Evolutionary conservation across 768 basidiomycete species (phyloP).

Genomic region (Serendipita sp.): DNA sequence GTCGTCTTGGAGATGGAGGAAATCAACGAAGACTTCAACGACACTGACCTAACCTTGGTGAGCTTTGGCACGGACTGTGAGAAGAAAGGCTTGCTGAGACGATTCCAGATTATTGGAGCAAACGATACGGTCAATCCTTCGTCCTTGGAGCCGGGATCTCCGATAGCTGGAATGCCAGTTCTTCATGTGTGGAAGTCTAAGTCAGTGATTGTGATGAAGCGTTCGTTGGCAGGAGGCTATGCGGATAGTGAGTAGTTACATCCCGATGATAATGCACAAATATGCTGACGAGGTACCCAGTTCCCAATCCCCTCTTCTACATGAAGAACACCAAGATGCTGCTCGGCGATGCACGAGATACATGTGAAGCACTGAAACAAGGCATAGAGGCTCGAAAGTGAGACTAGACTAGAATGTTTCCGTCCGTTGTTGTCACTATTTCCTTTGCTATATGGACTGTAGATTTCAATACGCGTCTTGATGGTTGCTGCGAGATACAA

Average conservation of each 20-base stretch:
- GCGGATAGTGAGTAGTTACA: conserved; percentile 34
- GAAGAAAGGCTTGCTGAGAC: neutral
- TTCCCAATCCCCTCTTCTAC: conserved; percentile 89
- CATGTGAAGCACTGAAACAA: conserved; percentile 45
- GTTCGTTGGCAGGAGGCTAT: conserved; percentile 78
- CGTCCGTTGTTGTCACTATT: too few species aligned
- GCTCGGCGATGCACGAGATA: conserved; percentile 84
- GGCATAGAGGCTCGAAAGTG: conserved; percentile 16
- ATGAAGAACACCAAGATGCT: conserved; percentile 83
- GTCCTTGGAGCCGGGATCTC: conserved; percentile 68
- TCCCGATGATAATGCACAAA: neutral
- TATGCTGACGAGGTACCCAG: conserved; percentile 33
- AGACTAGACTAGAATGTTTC: neutral
- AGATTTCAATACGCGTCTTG: too few species aligned
- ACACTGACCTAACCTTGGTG: conserved; percentile 79
- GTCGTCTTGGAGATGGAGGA: conserved; percentile 90
- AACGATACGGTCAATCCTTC: conserved; percentile 91
- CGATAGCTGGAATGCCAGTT: conserved; percentile 87
- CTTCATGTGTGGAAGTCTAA: conserved; percentile 89
- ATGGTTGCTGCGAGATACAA: too few species aligned
- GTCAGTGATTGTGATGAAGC: conserved; percentile 84
- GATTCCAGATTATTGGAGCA: conserved; percentile 43
- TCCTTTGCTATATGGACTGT: too few species aligned
- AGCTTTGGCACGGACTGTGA: neutral
- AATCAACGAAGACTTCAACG: conserved; percentile 81